phyloP scores from a whole-genome alignment of 176 grass and related monocot genomes.

The maize (Zea mays) region DNA sequence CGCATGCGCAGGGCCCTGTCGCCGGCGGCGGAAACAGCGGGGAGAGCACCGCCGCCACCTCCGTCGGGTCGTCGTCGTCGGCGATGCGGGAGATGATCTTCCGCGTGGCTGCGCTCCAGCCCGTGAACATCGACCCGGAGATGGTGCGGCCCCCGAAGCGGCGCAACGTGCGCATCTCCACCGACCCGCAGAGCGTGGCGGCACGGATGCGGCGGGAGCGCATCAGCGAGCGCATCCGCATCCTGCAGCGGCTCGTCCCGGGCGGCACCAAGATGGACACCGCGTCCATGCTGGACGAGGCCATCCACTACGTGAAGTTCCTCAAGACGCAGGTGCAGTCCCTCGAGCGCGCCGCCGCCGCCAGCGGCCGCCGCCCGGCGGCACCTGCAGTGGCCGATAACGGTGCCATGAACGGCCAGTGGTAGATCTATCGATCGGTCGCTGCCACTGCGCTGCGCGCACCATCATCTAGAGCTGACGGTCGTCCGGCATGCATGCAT shows the following conservation, averaged over 20 bases:
- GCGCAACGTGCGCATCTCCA: slow-evolving; percentile 85
- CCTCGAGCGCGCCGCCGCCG: slow-evolving; percentile 61
- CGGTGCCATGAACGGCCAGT: slow-evolving; percentile 27
- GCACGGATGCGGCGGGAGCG: slow-evolving; percentile 86
- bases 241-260: slow-evolving; percentile 86
- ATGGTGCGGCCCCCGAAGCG: slow-evolving; percentile 81
- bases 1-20: too few species aligned
- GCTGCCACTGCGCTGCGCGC: too few species aligned
- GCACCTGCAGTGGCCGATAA: not conserved
- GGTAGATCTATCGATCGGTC: slow-evolving; percentile 5
- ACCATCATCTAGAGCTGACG: too few species aligned
- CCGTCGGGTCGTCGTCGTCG: not conserved
- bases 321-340: slow-evolving; percentile 91
- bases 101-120: slow-evolving; percentile 90
- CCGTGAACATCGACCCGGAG: slow-evolving; percentile 82
- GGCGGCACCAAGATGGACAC: slow-evolving; percentile 99
- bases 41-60: too few species aligned
- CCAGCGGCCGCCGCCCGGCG: slow-evolving; percentile 11
- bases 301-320: slow-evolving; percentile 98
- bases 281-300: slow-evolving; percentile 95
- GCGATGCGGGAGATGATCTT: slow-evolving; percentile 95
- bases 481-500: slow-evolving; percentile 4
- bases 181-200: slow-evolving; percentile 95
- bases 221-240: slow-evolving; percentile 97
- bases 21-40: too few species aligned